These are phyloP conservation scores for Lasiosphaeris hirsuta DNA, from an alignment of 495 filamentous ascomycete genomes.

Conservation along the genomic window DNA sequence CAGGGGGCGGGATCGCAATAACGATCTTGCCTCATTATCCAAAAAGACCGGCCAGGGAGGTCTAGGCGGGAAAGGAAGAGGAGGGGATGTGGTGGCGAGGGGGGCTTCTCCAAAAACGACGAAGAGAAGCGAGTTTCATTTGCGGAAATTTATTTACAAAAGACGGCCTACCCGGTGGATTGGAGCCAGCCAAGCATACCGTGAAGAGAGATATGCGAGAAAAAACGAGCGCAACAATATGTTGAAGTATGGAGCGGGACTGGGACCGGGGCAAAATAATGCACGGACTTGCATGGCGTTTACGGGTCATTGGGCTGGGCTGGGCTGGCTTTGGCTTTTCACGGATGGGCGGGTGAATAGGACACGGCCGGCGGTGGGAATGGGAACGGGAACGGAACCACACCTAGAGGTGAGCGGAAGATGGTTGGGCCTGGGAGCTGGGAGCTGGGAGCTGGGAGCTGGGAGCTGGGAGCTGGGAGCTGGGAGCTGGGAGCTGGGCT, in stretches of 20 bases:
- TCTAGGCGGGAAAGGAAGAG: not conserved
- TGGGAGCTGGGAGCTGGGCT: no score
- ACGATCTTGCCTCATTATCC: not conserved
- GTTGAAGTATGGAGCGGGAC: not conserved
- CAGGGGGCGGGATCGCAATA: not conserved
- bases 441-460: no score
- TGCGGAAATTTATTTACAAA: slow-evolving; percentile 1
- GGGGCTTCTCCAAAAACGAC: not conserved
- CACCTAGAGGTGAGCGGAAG: no score
- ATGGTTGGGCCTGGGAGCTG: no score
- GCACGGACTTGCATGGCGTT: not conserved
- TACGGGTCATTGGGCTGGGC: not conserved
- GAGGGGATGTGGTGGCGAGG: no score
- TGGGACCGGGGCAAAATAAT: not conserved
- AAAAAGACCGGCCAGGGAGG: not conserved
- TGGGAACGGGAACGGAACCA: not conserved
- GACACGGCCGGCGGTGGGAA: not conserved
- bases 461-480: no score
- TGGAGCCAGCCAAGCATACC: not conserved
- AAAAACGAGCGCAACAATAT: no score
- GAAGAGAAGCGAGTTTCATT: slow-evolving; percentile 2
- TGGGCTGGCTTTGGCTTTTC: not conserved
- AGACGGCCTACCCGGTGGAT: slow-evolving; percentile 1
- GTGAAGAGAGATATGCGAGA: no score
- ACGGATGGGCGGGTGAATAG: not conserved